phyloP scores from a whole-genome alignment of 495 filamentous ascomycete species.

The Hypoxylon fragiforme region DNA sequence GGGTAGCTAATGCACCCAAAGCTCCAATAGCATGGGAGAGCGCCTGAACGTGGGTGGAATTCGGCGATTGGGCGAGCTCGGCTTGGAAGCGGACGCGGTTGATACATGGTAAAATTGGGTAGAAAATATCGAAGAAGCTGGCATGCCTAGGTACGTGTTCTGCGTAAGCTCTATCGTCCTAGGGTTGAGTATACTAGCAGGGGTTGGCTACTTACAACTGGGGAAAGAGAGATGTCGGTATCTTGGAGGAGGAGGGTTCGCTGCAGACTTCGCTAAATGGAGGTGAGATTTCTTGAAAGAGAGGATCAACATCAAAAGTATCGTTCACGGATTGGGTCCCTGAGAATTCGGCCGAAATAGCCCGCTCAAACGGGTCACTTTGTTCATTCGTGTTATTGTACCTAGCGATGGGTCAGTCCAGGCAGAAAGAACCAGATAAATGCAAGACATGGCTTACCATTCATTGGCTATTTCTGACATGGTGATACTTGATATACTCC shows the following conservation, averaged over 20 bases:
- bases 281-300: constrained; percentile 3
- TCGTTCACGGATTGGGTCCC: constrained; percentile 6
- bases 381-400: not conserved
- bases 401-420: not conserved
- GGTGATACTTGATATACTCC: not conserved
- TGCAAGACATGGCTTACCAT: not conserved
- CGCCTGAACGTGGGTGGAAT: constrained; percentile 4
- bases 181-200: too few relatives aligned
- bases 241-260: not conserved
- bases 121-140: constrained; percentile 5
- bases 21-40: constrained; percentile 14
- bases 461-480: not conserved
- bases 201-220: constrained; percentile 3
- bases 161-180: too few relatives aligned
- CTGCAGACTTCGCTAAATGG: constrained; percentile 8
- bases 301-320: constrained; percentile 6
- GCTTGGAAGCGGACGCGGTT: constrained; percentile 10
- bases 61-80: not conserved
- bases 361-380: not conserved
- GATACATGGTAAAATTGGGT: constrained; percentile 7
- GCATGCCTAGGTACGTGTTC: constrained; percentile 1
- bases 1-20: not conserved
- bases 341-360: constrained; percentile 1
- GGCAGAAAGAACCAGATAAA: not conserved
- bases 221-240: not conserved